Conservation (phyloP, 495 filamentous ascomycete species). For the Penicillium flavigenum region DNA sequence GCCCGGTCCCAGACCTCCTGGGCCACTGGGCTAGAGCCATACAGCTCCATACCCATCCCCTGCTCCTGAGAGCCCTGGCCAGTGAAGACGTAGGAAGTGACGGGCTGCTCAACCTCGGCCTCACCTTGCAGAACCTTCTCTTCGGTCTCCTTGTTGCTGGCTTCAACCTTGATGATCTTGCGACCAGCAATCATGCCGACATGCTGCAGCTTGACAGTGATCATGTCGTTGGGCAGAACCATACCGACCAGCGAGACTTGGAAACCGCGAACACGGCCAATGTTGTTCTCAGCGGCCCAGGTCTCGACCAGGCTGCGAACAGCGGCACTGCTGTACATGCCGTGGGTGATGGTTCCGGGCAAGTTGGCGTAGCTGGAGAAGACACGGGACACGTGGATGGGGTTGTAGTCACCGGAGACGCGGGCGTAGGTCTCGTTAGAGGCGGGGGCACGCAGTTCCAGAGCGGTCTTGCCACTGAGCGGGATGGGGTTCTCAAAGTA, state of each 20-base stretch:
- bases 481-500: constrained; percentile 98
- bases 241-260: constrained; percentile 93
- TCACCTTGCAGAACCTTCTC: constrained; percentile 94
- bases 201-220: constrained; percentile 91
- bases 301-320: constrained; percentile 98
- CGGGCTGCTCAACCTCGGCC: constrained; percentile 98
- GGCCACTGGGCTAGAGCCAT: constrained; percentile 85
- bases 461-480: constrained; percentile 83
- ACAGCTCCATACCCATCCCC: constrained; percentile 99
- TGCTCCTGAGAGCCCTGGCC: constrained; percentile 98
- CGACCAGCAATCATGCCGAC: constrained; percentile 97
- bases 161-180: constrained; percentile 98
- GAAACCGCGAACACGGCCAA: constrained; percentile 95
- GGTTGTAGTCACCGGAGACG: constrained; percentile 97
- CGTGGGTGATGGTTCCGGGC: constrained; percentile 94
- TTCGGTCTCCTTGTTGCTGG: constrained; percentile 87
- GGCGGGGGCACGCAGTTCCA: constrained; percentile 85
- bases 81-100: constrained; percentile 95
- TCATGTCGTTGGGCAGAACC: constrained; percentile 94
- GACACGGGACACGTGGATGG: constrained; percentile 95
- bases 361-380: constrained; percentile 95
- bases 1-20: constrained; percentile 98
- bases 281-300: constrained; percentile 98
- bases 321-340: constrained; percentile 98
- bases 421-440: constrained; percentile 97